Evolutionary conservation across 192 early-diverging fungal genomes (phyloP).

Genomic region (Backusella westeae): DNA sequence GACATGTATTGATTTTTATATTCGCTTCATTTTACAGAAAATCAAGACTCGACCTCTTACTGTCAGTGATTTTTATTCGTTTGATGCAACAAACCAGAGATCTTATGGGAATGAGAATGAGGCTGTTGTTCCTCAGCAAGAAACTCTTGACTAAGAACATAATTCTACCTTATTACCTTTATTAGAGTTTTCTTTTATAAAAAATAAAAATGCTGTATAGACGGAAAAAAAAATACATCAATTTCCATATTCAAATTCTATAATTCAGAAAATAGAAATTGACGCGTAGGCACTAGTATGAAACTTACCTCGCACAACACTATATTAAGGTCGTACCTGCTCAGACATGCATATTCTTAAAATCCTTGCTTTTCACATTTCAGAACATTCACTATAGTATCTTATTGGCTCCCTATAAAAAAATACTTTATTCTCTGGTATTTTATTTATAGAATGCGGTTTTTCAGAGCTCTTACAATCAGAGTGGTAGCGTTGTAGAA

Average conservation of each 20-base stretch:
- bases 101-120: neutral
- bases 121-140: constrained; percentile 13
- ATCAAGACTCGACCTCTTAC: constrained; percentile 25
- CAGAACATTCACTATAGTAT: neutral
- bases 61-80: constrained; percentile 28
- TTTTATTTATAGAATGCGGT: neutral
- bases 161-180: neutral
- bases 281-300: neutral
- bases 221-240: neutral
- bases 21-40: constrained; percentile 11
- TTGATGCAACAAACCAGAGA: constrained; percentile 20
- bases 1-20: neutral
- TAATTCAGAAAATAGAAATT: neutral
- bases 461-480: too few relatives aligned
- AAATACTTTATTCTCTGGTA: neutral
- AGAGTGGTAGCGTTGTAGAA: neutral
- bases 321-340: neutral
- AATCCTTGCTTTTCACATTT: neutral
- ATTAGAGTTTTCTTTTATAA: neutral
- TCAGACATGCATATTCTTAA: neutral
- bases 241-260: neutral
- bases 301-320: neutral
- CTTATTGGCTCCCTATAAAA: too few relatives aligned
- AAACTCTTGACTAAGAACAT: constrained; percentile 21
- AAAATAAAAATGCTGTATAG: neutral